These are phyloP conservation scores for Blastomyces percursus DNA, from an alignment of 2,329 filamentous ascomycete species.

Conservation along the genomic window DNA sequence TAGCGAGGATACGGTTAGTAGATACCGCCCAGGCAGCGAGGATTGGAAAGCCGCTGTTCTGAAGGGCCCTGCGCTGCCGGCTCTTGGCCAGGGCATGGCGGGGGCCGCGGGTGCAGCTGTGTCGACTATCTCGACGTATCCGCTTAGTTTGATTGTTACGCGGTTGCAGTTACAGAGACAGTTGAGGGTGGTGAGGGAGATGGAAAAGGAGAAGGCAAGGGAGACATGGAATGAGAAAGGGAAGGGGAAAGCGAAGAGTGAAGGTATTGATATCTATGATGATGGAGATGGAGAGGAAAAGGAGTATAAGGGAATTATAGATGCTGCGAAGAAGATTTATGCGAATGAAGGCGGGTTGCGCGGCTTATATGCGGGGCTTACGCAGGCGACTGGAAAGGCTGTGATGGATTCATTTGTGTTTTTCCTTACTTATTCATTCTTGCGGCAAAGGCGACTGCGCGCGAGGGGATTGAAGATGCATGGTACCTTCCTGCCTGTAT, in stretches of 20 bases:
- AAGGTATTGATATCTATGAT: slow-evolving; percentile 24
- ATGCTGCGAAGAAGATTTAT: slow-evolving; percentile 62
- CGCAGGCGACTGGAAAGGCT: slow-evolving; percentile 55
- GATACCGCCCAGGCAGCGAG: slow-evolving; percentile 9
- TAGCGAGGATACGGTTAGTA: slow-evolving; percentile 8
- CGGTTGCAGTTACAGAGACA: slow-evolving; percentile 68
- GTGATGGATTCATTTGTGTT: slow-evolving; percentile 72
- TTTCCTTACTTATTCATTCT: slow-evolving; percentile 65
- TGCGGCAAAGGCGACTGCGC: slow-evolving; percentile 38
- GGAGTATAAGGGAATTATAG: slow-evolving; percentile 55
- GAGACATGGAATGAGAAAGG: slow-evolving; percentile 12
- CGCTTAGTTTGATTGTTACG: slow-evolving; percentile 70
- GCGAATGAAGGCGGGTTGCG: slow-evolving; percentile 55
- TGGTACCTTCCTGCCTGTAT: slow-evolving; percentile 40
- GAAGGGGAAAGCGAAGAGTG: background rate
- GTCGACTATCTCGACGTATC: slow-evolving; percentile 69
- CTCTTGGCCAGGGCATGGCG: slow-evolving; percentile 69
- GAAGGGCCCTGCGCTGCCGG: slow-evolving; percentile 47
- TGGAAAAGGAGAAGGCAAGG: slow-evolving; percentile 19
- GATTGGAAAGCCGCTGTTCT: slow-evolving; percentile 26
- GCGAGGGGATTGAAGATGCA: slow-evolving; percentile 20
- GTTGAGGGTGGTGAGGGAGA: slow-evolving; percentile 32
- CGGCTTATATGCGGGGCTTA: slow-evolving; percentile 59
- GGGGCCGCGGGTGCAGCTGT: slow-evolving; percentile 68
- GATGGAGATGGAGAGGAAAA: slow-evolving; percentile 36